Evolutionary conservation across 2,329 filamentous ascomycete species (phyloP).

Genomic region (Fusarium domesticum): DNA sequence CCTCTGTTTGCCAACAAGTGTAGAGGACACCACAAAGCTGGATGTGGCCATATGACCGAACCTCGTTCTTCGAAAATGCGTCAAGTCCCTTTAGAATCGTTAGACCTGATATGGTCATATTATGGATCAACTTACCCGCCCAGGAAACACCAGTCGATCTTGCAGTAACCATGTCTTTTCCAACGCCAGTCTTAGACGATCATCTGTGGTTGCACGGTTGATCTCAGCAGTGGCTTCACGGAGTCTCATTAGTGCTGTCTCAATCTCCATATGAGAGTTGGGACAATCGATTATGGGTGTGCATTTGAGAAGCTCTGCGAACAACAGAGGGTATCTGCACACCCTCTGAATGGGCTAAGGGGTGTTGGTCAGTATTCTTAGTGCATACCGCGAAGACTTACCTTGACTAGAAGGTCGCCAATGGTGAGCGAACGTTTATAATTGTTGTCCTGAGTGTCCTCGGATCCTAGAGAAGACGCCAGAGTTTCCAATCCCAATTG

Average conservation of each 20-base stretch:
- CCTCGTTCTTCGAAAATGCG: constrained; percentile 58
- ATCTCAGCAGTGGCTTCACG: constrained; percentile 75
- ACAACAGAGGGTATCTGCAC: constrained; percentile 85
- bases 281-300: constrained; percentile 86
- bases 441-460: constrained; percentile 60
- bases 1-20: constrained; percentile 73
- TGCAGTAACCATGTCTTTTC: constrained; percentile 84
- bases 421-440: constrained; percentile 76
- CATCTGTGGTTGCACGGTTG: constrained; percentile 79
- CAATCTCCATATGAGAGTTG: constrained; percentile 74
- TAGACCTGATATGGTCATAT: background rate
- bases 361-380: constrained; percentile 1
- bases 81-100: constrained; percentile 42
- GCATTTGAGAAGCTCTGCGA: constrained; percentile 76
- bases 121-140: constrained; percentile 53
- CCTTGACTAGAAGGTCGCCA: constrained; percentile 87
- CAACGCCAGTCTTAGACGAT: constrained; percentile 63
- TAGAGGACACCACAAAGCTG: constrained; percentile 80
- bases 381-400: constrained; percentile 33
- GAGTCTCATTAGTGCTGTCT: constrained; percentile 67
- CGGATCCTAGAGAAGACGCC: constrained; percentile 69
- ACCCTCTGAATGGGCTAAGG: constrained; percentile 82
- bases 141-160: constrained; percentile 71
- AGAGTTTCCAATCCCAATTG: constrained; percentile 84
- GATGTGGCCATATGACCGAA: constrained; percentile 77